These are phyloP conservation scores for Parmelia sp. DNA, from an alignment of 495 filamentous ascomycete species.

Conservation along the genomic window DNA sequence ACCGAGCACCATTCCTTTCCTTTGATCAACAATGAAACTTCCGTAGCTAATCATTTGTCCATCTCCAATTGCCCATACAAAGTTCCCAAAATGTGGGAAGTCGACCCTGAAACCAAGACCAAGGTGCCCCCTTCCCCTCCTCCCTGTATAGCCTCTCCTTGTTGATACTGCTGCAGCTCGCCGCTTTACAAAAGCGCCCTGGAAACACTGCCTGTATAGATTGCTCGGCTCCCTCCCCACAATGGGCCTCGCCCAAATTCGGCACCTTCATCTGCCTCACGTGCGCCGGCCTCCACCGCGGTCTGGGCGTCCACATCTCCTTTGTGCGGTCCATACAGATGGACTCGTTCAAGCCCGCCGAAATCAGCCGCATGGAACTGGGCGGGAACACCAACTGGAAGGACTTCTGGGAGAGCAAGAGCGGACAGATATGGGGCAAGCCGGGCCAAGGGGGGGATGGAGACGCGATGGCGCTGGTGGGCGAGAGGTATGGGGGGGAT, in stretches of 20 bases:
- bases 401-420: conserved; percentile 69
- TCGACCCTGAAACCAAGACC: conserved; percentile 88
- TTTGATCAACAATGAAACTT: neutral
- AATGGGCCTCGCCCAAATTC: conserved; percentile 83
- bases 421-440: conserved; percentile 60
- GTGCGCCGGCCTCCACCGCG: conserved; percentile 91
- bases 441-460: conserved; percentile 46
- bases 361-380: conserved; percentile 78
- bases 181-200: conserved; percentile 78
- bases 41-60: neutral
- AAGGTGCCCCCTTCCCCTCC: conserved; percentile 53
- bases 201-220: conserved; percentile 87
- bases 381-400: conserved; percentile 86
- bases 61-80: neutral
- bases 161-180: conserved; percentile 73
- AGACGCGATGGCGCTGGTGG: conserved; percentile 61
- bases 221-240: conserved; percentile 86
- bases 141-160: neutral
- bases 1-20: neutral
- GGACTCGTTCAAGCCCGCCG: conserved; percentile 89
- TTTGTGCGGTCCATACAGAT: conserved; percentile 95
- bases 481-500: conserved; percentile 77
- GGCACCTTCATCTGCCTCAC: conserved; percentile 93
- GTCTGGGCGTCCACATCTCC: conserved; percentile 93
- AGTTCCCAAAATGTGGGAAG: conserved; percentile 59